Evolutionary conservation across 2,329 filamentous ascomycete genomes (phyloP), one percentile per base, ranked within the genome.

Genomic region (Botryosphaeria agaves): DNA sequence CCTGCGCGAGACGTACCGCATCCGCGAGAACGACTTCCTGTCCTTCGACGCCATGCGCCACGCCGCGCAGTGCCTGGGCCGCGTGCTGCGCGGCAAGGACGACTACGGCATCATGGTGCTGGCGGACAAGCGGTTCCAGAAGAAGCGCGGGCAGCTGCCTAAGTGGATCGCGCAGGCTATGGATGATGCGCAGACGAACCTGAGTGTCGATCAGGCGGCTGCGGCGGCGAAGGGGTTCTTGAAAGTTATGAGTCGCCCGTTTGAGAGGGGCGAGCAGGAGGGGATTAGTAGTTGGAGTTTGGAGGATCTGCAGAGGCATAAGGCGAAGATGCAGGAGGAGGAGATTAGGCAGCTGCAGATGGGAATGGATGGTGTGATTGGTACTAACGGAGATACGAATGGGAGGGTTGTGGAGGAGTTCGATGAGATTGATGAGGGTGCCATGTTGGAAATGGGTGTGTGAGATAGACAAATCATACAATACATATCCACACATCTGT

Each of bases 61-160:
- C 50, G 89, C 89, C 9, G 87, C 89, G 1, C 89, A 98, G 50
- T 98, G 89, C 47, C 63, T 98, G 2, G 91, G 89, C 9, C 85
- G 89, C 49, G 89, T 98, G 26, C 62, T 98, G 37, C 69, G 89
- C 44, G 89, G 89, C 15, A 98, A 98, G 53, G 91, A 98, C 48
- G 89, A 98, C 54, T 98, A 98, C 53, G 89, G 89, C n/a, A 82
- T 98, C 61, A 98, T 98, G 89, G 87, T 98, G 4, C 65, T 98
- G 17, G 89, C 91, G 2, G 89, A 98, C 52, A 76, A 82, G 25
- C 73, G 89, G 12, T 98, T 94, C 53, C 76, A 83, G 49, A 91
- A 89, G 59, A 95, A 95, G 57, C 68, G 84, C 21, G 65, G 56
- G 3, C 91, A 98, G 55, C 63, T 98, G 17, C 89, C 89, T 7